Percentiles rank a stretch among this genome's conserved stretches.
phyloP scores from a whole-genome alignment of 2,329 filamentous ascomycete species.

The Hymenoscyphus infarciens region DNA sequence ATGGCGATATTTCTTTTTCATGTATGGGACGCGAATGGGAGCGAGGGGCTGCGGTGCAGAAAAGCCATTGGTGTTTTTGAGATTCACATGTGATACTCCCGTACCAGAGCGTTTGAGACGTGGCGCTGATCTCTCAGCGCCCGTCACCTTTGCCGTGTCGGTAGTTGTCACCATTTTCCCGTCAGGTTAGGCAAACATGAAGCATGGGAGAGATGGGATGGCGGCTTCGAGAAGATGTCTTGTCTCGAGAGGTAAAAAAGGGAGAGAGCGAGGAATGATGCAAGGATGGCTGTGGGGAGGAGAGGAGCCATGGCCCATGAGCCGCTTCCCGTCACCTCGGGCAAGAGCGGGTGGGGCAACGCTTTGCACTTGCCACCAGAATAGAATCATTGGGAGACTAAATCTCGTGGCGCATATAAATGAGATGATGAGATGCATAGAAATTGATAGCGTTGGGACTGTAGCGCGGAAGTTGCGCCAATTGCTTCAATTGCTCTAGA shows the following conservation, averaged over 20 bases:
- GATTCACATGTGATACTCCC: conserved; percentile 27
- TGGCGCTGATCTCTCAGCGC: conserved; percentile 25
- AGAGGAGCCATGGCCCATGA: background rate
- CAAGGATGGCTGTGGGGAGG: conserved; percentile 2
- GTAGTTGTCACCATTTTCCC: conserved; percentile 2
- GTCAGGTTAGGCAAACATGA: conserved; percentile 1
- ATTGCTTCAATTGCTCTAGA: background rate
- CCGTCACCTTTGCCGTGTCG: conserved; percentile 27
- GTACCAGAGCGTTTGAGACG: conserved; percentile 5
- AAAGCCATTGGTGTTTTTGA: conserved; percentile 16
- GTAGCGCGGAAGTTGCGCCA: background rate
- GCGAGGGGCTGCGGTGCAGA: conserved; percentile 27
- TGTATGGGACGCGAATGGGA: conserved; percentile 19
- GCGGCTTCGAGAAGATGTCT: background rate
- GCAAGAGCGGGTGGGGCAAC: background rate
- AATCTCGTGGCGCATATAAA: background rate
- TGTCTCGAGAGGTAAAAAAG: background rate
- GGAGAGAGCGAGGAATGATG: conserved; percentile 3
- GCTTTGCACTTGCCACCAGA: background rate
- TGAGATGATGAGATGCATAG: background rate
- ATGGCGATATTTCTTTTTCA: conserved; percentile 78
- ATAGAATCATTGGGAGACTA: background rate
- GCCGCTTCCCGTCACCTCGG: background rate
- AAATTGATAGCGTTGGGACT: background rate
- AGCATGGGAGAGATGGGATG: background rate